Percentiles rank a stretch among this genome's conserved stretches.
Evolutionary conservation across 2,329 filamentous ascomycete species (phyloP).

Genomic region (Pestalotiopsis sp.): DNA sequence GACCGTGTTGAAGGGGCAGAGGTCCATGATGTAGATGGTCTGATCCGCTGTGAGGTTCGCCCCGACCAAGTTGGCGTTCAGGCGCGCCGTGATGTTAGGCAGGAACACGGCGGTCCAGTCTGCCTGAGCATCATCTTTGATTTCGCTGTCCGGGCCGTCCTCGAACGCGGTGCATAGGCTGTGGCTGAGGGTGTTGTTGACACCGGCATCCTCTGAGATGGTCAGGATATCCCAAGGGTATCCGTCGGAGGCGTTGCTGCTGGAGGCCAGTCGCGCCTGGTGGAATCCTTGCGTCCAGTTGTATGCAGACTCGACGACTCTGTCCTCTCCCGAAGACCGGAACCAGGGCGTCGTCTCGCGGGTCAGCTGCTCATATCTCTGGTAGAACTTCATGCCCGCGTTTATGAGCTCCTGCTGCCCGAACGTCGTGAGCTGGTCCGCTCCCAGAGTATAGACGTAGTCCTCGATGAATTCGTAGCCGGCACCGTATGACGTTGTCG

Average conservation of each 20-base stretch:
- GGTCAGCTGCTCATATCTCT: constrained; percentile 69
- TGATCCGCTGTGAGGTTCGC: constrained; percentile 66
- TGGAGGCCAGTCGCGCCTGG: constrained; percentile 43
- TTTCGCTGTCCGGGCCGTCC: constrained; percentile 46
- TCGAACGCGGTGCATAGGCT: constrained; percentile 74
- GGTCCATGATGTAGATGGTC: constrained; percentile 78
- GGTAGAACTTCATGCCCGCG: constrained; percentile 76
- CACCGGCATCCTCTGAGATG: constrained; percentile 66
- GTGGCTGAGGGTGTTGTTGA: constrained; percentile 84
- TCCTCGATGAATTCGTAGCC: constrained; percentile 71
- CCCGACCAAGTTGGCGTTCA: constrained; percentile 71
- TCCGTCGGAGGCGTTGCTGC: constrained; percentile 41
- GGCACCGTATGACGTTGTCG: constrained; percentile 58
- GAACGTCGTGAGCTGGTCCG: constrained; percentile 69
- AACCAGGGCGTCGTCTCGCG: constrained; percentile 66
- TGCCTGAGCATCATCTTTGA: constrained; percentile 55
- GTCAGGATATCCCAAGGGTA: constrained; percentile 61
- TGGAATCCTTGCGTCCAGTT: constrained; percentile 80
- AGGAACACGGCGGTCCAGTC: constrained; percentile 67
- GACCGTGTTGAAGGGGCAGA: constrained; percentile 84
- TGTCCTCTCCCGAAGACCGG: constrained; percentile 68
- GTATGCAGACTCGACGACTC: constrained; percentile 74
- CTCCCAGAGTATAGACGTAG: constrained; percentile 72
- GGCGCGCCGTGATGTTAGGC: constrained; percentile 66
- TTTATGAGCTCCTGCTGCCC: constrained; percentile 74